Evolutionary conservation across 768 basidiomycete species (phyloP), one percentile per base, ranked within the genome.

Genomic region (Phanerodontia chrysosporium): DNA sequence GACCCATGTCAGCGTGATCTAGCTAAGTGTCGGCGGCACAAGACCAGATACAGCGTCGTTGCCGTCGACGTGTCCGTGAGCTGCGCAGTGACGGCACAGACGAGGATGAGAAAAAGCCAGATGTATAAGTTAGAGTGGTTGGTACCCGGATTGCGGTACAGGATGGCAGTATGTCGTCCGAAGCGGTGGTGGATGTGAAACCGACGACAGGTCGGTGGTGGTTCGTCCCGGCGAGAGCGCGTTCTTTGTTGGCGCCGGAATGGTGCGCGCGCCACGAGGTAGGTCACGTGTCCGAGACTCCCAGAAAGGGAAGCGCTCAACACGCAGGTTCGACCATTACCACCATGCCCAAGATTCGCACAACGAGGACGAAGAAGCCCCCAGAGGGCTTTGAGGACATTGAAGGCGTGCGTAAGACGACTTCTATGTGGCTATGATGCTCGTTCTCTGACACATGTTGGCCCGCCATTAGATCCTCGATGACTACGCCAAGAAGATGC

Each of bases 401-500:
- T 48, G 94, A 92, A 71, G 74, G 78, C 45, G 91, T 91, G 66
- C 22, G 85, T 71, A 53, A 7, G 29, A 39, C 46, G 7, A 30
- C 22, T 45, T 21, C 7, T 46, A 42, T 51, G 8, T 16, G 29
- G 13, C 10, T 25, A 13, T 39, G 32, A 27, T 32, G 2, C 3
- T 25, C 24, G 14, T 44, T 58, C 56, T n/a, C n/a, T n/a, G n/a
- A 52, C 58, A 10, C 39, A 18, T 45, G 48, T 22, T 30, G 14
- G 58, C 35, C 18, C 22, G 35, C 24, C 25, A 62, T 62, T 60
- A 96, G 90, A 88, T 98, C 66, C 88, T 98, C 64, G 97, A 98
- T 65, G 97, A 98, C 75, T 99, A 98, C 72, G 91, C 92, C 45
- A 92, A 94, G 79, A 98, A 97, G 79, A 99, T 99, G 97, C 81